Percentiles rank a stretch among this genome's conserved stretches.
Evolutionary conservation across 257 asterid species (phyloP).

Genomic region (Paulownia fortunei): DNA sequence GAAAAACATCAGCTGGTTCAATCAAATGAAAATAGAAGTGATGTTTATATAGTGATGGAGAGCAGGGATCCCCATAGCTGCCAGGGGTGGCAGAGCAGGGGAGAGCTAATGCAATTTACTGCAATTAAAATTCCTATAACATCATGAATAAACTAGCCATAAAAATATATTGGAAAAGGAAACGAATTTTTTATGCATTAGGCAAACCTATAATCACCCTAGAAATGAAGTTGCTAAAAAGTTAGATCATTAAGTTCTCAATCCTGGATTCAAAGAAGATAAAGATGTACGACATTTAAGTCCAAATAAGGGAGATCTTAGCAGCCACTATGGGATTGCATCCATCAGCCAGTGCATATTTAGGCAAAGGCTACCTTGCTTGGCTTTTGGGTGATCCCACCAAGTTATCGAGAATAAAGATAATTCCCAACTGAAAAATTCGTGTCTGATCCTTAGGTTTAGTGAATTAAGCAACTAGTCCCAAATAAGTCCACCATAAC

Average conservation of each 20-base stretch:
- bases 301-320: too few species aligned
- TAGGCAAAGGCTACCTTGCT: too few species aligned
- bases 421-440: not conserved
- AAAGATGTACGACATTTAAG: too few species aligned
- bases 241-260: not conserved
- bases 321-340: too few species aligned
- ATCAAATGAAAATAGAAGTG: constrained; percentile 24
- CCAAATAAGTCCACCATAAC: not conserved
- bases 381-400: too few species aligned
- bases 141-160: not conserved
- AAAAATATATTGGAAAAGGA: not conserved
- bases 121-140: not conserved
- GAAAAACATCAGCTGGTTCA: constrained; percentile 79
- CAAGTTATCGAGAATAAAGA: not conserved
- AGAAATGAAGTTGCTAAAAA: not conserved
- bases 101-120: not conserved
- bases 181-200: not conserved
- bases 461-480: not conserved
- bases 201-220: not conserved
- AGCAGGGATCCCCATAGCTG: not conserved
- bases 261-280: not conserved
- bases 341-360: too few species aligned
- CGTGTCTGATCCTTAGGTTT: not conserved
- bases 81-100: not conserved
- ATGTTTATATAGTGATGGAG: not conserved